Evolutionary conservation across 2,329 filamentous ascomycete genomes (phyloP).

Genomic region (Elsinoe fawcettii): DNA sequence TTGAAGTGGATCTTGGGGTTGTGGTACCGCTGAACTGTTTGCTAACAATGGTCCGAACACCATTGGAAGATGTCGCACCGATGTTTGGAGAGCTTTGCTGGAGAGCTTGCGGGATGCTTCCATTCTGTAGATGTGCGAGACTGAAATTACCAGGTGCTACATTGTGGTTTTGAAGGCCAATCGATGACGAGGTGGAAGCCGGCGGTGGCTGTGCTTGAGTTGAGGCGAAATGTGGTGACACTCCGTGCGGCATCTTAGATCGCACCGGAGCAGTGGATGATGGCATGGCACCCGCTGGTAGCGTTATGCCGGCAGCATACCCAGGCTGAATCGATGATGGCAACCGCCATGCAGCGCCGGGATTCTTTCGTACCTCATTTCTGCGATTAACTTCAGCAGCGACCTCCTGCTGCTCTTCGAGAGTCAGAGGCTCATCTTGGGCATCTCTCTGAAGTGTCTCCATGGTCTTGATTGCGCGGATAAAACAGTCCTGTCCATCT

Average conservation of each 20-base stretch:
- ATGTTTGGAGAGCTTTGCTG: background rate
- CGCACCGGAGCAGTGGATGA: background rate
- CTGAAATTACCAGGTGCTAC: background rate
- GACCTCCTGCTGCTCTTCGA: conserved; percentile 26
- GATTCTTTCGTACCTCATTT: conserved; percentile 20
- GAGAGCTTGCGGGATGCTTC: background rate
- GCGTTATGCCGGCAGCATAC: background rate
- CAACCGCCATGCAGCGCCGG: background rate
- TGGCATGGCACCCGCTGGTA: background rate
- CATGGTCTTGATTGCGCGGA: conserved; percentile 27
- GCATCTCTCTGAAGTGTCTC: conserved; percentile 30
- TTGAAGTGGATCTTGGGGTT: background rate
- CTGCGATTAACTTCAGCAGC: conserved; percentile 30
- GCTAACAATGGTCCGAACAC: background rate
- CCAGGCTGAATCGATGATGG: background rate
- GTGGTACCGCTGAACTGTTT: background rate
- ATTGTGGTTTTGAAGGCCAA: too few relatives aligned
- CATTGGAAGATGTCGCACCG: too few relatives aligned
- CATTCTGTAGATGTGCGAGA: background rate
- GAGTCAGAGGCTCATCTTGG: conserved; percentile 26
- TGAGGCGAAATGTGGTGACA: background rate
- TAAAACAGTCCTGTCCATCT: conserved; percentile 42
- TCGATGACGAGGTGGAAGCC: background rate
- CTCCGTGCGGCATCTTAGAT: background rate
- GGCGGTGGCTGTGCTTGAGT: background rate